Base-by-base conservation (phyloP, 306 rosid genomes). In the Gastrolobium bilobum region DNA sequence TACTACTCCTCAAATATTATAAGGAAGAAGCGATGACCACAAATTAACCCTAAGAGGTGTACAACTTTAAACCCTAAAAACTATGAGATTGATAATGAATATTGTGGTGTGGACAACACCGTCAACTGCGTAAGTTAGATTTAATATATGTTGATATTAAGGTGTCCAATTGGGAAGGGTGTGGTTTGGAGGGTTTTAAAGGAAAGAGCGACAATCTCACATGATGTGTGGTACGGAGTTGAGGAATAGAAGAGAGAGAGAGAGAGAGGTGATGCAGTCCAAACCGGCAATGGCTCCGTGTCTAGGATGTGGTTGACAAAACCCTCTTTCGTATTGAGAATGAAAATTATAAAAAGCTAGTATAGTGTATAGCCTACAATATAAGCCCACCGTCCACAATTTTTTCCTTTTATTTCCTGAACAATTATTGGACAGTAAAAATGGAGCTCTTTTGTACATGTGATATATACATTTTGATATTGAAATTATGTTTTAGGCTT, bases 251-350 rank as follows among this genome's bases (percentile, higher is more conserved):
- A 34, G 42, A 47, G 50, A 2, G 46, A 35, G 13, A 30, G 11
- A 3, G 48, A 9, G 42, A 47, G 62, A 67, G 11, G 29, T 47
- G 75, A 79, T 71, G 67, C 61, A 51, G 84, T 73, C 68, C 83
- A 74, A 59, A 78, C 84, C 78, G 83, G 80, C 83, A 3, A 65
- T 76, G 38, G 76, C 83, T 73, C 31, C 72, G 89, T 59, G 43
- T 31, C 40, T 30, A 31, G 7, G 20, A 30, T 31, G 64, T 40
- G 10, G 64, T 58, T 58, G 43, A 33, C 42, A 59, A 33, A 59
- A 59, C 20, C 7, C 13, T 46, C 13, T 46, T 7, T 9, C 6
- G 1, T 52, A 14, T 59, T 33, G 26, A 20, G 26, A 20, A 20
- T 20, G 26, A 20, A 20, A 20, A 20, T 20, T 20, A 20, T 20